A percentile compares a stretch with the other conserved stretches of the same genome.
These are phyloP conservation scores for Candida argentea DNA, from an alignment of 805 yeast genomes.

Conservation along the genomic window DNA sequence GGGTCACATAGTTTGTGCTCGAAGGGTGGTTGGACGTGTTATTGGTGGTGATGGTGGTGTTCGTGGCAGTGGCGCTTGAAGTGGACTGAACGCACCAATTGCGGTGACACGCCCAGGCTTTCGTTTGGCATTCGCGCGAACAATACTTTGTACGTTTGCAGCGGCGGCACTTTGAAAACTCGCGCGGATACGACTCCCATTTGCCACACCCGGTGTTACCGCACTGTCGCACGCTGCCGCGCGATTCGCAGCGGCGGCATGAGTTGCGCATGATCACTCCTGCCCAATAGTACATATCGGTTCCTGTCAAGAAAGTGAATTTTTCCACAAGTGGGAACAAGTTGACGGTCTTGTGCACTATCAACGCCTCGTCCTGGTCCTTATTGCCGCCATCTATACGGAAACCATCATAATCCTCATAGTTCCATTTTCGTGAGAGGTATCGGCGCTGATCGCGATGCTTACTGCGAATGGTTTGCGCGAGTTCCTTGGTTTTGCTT, in stretches of 20 bases:
- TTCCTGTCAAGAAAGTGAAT: slow-evolving; percentile 63
- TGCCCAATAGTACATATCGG: slow-evolving; percentile 91
- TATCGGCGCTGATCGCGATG: slow-evolving; percentile 21
- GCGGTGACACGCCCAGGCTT: slow-evolving; percentile 88
- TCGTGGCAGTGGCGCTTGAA: slow-evolving; percentile 17
- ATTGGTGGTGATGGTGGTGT: slow-evolving; percentile 6
- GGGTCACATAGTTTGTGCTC: slow-evolving; percentile 2
- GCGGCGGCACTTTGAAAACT: slow-evolving; percentile 89
- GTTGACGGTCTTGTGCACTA: slow-evolving; percentile 45
- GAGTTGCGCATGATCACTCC: slow-evolving; percentile 97
- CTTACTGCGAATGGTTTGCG: slow-evolving; percentile 22
- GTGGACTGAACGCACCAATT: slow-evolving; percentile 75
- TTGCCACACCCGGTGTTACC: slow-evolving; percentile 88
- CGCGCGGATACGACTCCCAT: slow-evolving; percentile 87
- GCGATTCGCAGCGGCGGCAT: slow-evolving; percentile 77
- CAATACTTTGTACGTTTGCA: slow-evolving; percentile 95
- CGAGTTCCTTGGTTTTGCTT: slow-evolving; percentile 22
- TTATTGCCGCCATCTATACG: slow-evolving; percentile 25
- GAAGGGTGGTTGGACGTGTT: no score
- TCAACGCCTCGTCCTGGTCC: slow-evolving; percentile 30
- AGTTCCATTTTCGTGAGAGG: slow-evolving; percentile 27
- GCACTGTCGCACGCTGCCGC: slow-evolving; percentile 90
- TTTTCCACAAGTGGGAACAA: slow-evolving; percentile 88
- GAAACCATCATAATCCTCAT: slow-evolving; percentile 29
- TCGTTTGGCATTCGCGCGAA: slow-evolving; percentile 81